Evolutionary conservation across 208 protist genomes (phyloP), one percentile per base, ranked within the genome.

Genomic region (Trypanosoma melophagium): DNA sequence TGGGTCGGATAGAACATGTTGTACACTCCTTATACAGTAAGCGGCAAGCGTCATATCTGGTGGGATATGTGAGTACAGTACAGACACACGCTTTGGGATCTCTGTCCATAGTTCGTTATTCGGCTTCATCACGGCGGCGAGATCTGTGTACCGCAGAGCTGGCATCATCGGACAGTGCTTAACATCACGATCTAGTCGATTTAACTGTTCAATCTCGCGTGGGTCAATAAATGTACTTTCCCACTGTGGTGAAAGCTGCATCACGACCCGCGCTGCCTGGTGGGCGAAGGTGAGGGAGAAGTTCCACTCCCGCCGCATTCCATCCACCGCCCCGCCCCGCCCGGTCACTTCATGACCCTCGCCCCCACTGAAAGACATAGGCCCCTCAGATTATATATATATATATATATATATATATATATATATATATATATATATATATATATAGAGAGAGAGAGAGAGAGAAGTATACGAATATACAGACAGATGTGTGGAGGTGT

Each of bases 291-390:
- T 81, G 9, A 94, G 76, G 4, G 80, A 74, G 53, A 96, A 96
- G 60, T 92, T 90, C 88, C 90, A 96, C 73, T 96, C 87, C 21
- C 90, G 86, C 12, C 87, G 85, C 88, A 96, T 96, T 28, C 86
- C 87, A 25, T 80, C 83, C 5, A 61, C 49, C 0, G 41, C 35
- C n/a, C 31, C 63, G 28, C 19, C 54, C 13, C 41, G 24, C 31
- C 49, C 68, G 17, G 42, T 53, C 0, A 7, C 41, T 42, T 61
- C 50, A 38, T 68, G 35, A 2, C 44, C 17, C 2, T 61, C 54
- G 7, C 16, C 17, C 16, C 9, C 19, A 2, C 22, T 42, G 1
- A 40, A 42, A n/a, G 44, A 42, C 41, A 52, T 45, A 3, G 2
- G 8, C 31, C 16, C 41, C 3, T 1, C 35, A 3, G 41, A 2